Percentiles rank a stretch among this genome's conserved stretches.
Evolutionary conservation across 305 asterid genomes (phyloP).

Genomic region (Fraxinus ornus): DNA sequence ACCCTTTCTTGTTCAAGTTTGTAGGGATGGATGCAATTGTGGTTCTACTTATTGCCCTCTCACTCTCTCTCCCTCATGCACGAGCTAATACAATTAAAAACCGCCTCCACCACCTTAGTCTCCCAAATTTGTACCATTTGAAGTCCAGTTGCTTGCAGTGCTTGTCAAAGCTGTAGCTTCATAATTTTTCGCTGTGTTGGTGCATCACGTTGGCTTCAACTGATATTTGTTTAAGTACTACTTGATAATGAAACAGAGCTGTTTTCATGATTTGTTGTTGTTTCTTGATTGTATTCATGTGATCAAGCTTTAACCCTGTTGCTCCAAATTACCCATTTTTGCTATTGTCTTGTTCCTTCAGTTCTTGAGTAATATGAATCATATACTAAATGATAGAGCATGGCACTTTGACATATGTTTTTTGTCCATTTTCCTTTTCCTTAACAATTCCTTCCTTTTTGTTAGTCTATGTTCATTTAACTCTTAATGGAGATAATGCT

Average conservation of each 20-base stretch:
- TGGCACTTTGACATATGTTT: neutral
- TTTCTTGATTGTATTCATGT: neutral
- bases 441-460: neutral
- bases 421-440: neutral
- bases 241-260: neutral
- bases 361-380: slow-evolving; percentile 5
- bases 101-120: neutral
- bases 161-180: neutral
- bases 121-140: slow-evolving; percentile 1
- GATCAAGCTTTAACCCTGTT: neutral
- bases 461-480: neutral
- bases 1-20: neutral
- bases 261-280: neutral
- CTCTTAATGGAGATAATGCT: neutral
- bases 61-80: neutral
- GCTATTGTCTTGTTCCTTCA: neutral
- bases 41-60: neutral
- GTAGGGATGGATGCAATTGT: neutral
- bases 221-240: neutral
- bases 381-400: neutral
- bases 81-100: neutral
- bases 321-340: neutral
- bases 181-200: neutral
- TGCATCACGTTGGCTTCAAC: slow-evolving; percentile 1
- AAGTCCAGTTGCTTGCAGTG: neutral